phyloP scores from a whole-genome alignment of 805 yeast species.

The Kodamaea kakaduensis region DNA sequence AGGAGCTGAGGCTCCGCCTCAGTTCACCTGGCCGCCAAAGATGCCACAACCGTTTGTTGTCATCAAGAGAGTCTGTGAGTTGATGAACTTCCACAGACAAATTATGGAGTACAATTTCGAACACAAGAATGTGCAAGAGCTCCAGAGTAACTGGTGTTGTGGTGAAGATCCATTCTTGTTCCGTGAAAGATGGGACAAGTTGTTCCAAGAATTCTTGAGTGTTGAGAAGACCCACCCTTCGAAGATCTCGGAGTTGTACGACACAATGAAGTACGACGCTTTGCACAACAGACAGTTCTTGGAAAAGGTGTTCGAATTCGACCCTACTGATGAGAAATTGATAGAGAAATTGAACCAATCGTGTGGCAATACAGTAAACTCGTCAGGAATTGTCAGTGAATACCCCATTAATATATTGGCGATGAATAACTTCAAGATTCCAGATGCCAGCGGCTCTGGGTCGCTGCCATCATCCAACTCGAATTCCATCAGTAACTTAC shows the following conservation, averaged over 20 bases:
- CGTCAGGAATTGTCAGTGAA: slow-evolving; percentile 57
- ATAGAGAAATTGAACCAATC: slow-evolving; percentile 34
- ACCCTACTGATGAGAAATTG: slow-evolving; percentile 38
- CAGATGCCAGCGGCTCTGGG: slow-evolving; percentile 23
- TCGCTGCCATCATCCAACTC: slow-evolving; percentile 16
- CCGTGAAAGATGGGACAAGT: slow-evolving; percentile 95
- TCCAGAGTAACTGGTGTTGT: slow-evolving; percentile 92
- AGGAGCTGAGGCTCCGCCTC: slow-evolving; percentile 95
- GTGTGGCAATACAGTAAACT: slow-evolving; percentile 42
- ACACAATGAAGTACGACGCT: slow-evolving; percentile 98
- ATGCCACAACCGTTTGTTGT: slow-evolving; percentile 97
- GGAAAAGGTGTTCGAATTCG: slow-evolving; percentile 74
- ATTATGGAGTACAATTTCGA: slow-evolving; percentile 80
- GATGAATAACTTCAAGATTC: slow-evolving; percentile 69
- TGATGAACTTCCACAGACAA: slow-evolving; percentile 86
- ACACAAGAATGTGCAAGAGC: slow-evolving; percentile 56
- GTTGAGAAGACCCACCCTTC: slow-evolving; percentile 98
- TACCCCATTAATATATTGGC: slow-evolving; percentile 74
- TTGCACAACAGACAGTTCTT: slow-evolving; percentile 88
- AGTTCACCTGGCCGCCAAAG: slow-evolving; percentile 97
- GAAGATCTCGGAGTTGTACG: slow-evolving; percentile 92
- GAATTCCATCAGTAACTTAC: slow-evolving; percentile 18
- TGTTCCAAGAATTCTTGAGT: slow-evolving; percentile 84
- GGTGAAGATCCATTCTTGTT: slow-evolving; percentile 89
- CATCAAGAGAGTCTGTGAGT: slow-evolving; percentile 87